Percentiles rank a stretch among this genome's conserved stretches.
phyloP scores from a whole-genome alignment of 352 stramenopile genomes.

The Elongisporangium anandrum region DNA sequence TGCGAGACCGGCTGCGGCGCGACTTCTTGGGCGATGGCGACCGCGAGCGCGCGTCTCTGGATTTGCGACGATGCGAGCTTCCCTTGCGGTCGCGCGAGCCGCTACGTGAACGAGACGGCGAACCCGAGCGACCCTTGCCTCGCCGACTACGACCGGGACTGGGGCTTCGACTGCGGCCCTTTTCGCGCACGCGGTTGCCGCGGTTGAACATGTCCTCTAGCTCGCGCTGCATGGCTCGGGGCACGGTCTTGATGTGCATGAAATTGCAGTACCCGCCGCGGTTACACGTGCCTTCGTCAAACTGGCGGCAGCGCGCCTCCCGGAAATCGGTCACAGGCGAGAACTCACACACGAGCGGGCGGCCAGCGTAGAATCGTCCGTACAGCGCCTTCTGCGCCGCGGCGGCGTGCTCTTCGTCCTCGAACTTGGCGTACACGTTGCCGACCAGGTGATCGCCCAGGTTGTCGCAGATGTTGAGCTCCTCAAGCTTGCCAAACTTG shows the following conservation, averaged over 20 bases:
- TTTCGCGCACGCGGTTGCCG: constrained; percentile 17
- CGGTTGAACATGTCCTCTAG: constrained; percentile 85
- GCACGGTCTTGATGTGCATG: constrained; percentile 97
- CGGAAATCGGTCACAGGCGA: constrained; percentile 98
- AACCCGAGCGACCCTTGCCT: constrained; percentile 21
- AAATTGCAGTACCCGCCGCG: constrained; percentile 99
- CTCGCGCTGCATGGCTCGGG: constrained; percentile 78
- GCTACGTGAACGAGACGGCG: constrained; percentile 45
- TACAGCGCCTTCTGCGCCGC: constrained; percentile 96
- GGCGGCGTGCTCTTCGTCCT: constrained; percentile 97
- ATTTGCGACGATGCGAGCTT: constrained; percentile 34
- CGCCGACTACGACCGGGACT: constrained; percentile 37
- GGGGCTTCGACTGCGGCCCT: constrained; percentile 43
- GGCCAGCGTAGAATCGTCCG: constrained; percentile 96
- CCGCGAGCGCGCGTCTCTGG: constrained; percentile 28
- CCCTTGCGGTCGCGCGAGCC: constrained; percentile 30
- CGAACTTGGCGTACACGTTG: constrained; percentile 99
- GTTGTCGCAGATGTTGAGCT: constrained; percentile 99
- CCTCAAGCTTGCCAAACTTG: constrained; percentile 98
- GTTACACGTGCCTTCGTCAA: constrained; percentile 97
- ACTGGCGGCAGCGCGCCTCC: constrained; percentile 97
- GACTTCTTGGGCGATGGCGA: constrained; percentile 34
- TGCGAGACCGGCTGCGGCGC: constrained; percentile 51
- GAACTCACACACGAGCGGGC: constrained; percentile 96
- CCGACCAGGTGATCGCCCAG: constrained; percentile 99